Evolutionary conservation across 2,329 filamentous ascomycete genomes (phyloP).

Genomic region (Penicillium corylophilum): DNA sequence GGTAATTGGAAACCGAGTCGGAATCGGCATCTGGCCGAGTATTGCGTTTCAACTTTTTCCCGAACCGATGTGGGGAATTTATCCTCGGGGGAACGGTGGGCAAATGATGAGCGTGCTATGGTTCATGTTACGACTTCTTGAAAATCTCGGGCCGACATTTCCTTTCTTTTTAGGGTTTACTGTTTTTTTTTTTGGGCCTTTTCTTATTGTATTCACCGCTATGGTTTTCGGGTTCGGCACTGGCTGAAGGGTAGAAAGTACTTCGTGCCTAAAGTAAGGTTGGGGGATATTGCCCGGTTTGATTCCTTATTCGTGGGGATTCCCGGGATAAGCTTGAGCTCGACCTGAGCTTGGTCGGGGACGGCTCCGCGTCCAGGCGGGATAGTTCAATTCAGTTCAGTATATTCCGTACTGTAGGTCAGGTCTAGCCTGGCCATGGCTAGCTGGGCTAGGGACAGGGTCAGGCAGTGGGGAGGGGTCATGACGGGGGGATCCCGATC

Average conservation of each 20-base stretch:
- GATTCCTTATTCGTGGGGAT: background rate
- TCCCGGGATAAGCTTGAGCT: background rate
- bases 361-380: constrained; percentile 7
- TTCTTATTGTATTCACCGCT: no score
- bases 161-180: background rate
- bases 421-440: no score
- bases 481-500: constrained; percentile 1
- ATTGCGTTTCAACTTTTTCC: constrained; percentile 6
- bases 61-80: constrained; percentile 12
- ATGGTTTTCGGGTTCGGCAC: no score
- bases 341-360: background rate
- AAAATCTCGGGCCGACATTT: background rate
- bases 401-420: no score
- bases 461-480: background rate
- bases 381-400: background rate
- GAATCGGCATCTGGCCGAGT: constrained; percentile 9
- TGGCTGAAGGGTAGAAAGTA: no score
- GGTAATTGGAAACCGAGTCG: constrained; percentile 1
- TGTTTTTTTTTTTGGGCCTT: background rate
- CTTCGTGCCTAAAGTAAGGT: no score
- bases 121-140: background rate
- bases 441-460: no score
- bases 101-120: background rate
- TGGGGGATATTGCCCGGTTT: background rate
- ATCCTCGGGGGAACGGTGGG: background rate